Percentiles rank a stretch among this genome's conserved stretches.
Evolutionary conservation across 2,329 filamentous ascomycete genomes (phyloP).

Genomic region (Calycina marina): DNA sequence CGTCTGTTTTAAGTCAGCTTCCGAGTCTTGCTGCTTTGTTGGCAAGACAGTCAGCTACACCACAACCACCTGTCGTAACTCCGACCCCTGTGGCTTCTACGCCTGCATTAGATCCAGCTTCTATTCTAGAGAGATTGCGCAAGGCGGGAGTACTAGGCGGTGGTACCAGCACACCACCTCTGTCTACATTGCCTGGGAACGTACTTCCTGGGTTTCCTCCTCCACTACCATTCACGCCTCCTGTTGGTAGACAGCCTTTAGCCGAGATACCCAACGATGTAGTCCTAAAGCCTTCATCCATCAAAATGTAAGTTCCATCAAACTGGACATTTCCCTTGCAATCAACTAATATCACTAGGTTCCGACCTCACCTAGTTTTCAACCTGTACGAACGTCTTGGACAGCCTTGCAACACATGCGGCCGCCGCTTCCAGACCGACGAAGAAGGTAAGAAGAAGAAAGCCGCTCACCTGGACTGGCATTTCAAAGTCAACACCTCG

Average conservation of each 20-base stretch:
- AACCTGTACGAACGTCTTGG: constrained; percentile 69
- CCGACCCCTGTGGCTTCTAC: constrained; percentile 31
- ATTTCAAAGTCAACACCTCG: constrained; percentile 84
- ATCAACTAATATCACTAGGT: constrained; percentile 30
- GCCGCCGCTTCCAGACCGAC: constrained; percentile 67
- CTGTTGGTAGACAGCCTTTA: constrained; percentile 13
- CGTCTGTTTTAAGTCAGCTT: constrained; percentile 41
- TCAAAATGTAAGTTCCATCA: constrained; percentile 50
- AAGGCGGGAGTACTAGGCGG: constrained; percentile 49
- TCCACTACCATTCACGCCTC: constrained; percentile 14
- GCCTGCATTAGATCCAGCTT: constrained; percentile 27
- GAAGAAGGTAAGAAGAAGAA: constrained; percentile 73
- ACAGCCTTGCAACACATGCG: constrained; percentile 82
- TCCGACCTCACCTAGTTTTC: constrained; percentile 59
- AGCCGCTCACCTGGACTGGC: constrained; percentile 91
- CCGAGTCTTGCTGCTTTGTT: constrained; percentile 38
- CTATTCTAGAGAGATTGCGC: constrained; percentile 52
- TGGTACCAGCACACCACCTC: constrained; percentile 24
- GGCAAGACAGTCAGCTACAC: constrained; percentile 35
- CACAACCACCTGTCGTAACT: constrained; percentile 30
- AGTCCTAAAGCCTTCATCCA: constrained; percentile 48
- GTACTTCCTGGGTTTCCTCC: constrained; percentile 25
- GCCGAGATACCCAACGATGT: constrained; percentile 29
- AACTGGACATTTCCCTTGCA: no score
- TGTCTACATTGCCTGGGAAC: constrained; percentile 28